A percentile compares a stretch with the other conserved stretches of the same genome.
Evolutionary conservation across 2,329 filamentous ascomycete species (phyloP).

Genomic region (Sphaerulina vaccinii): DNA sequence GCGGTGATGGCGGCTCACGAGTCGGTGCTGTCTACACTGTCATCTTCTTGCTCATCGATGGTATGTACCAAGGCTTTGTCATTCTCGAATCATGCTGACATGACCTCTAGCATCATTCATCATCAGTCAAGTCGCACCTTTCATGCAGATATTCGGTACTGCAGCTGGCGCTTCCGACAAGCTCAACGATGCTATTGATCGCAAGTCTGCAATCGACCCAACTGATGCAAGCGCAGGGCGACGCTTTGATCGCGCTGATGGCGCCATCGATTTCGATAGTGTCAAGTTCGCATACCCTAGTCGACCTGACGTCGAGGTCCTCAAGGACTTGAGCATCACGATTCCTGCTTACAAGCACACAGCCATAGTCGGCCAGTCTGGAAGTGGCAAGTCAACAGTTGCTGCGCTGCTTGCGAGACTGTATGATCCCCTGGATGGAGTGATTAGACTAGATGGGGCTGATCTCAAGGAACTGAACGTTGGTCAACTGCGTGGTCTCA

Average conservation of each 20-base stretch:
- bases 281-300: conserved; percentile 46
- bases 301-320: conserved; percentile 40
- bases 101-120: conserved; percentile 41
- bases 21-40: conserved; percentile 55
- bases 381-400: conserved; percentile 46
- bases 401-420: conserved; percentile 38
- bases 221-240: conserved; percentile 30
- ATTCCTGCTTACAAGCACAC: conserved; percentile 40
- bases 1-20: conserved; percentile 2
- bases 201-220: conserved; percentile 41
- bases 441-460: conserved; percentile 40
- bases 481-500: conserved; percentile 37
- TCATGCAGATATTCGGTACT: conserved; percentile 51
- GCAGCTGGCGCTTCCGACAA: conserved; percentile 58
- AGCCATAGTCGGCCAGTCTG: conserved; percentile 46
- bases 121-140: conserved; percentile 47
- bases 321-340: conserved; percentile 40
- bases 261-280: conserved; percentile 38
- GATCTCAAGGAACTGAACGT: conserved; percentile 37
- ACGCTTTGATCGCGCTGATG: conserved; percentile 5
- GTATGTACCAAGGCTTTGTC: conserved; percentile 1
- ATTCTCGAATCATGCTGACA: background rate
- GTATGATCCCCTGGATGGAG: conserved; percentile 41
- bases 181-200: conserved; percentile 58
- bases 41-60: conserved; percentile 56